A percentile compares a stretch with the other conserved stretches of the same genome.
Conservation (phyloP, 768 basidiomycete species). For the Naganishia onofrii region DNA sequence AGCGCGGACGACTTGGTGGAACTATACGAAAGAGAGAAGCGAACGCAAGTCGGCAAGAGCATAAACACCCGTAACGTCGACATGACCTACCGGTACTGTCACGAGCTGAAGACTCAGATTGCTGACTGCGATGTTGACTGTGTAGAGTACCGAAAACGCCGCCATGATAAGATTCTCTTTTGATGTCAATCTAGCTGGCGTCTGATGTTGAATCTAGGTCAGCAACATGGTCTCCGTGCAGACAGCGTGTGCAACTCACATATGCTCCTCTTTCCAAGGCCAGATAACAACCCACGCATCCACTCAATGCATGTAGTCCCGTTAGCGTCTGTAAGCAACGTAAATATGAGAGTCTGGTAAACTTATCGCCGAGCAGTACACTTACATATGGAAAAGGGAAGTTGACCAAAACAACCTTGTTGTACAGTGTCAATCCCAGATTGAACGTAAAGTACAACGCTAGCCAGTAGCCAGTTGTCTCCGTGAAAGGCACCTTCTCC, state of each 20-base stretch:
- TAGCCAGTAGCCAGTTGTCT: slow-evolving; percentile 61
- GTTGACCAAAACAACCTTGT: slow-evolving; percentile 83
- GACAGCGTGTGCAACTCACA: slow-evolving; percentile 42
- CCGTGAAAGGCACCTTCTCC: slow-evolving; percentile 35
- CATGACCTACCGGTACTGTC: slow-evolving; percentile 72
- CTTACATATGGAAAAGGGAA: slow-evolving; percentile 87
- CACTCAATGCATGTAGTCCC: slow-evolving; percentile 83
- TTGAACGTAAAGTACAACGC: slow-evolving; percentile 84
- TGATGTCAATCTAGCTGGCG: slow-evolving; percentile 59
- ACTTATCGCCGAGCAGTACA: not conserved
- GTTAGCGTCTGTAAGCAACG: slow-evolving; percentile 64
- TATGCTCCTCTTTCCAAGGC: slow-evolving; percentile 63
- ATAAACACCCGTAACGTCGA: slow-evolving; percentile 7
- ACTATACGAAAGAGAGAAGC: slow-evolving; percentile 57
- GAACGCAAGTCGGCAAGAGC: not conserved
- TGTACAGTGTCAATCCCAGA: slow-evolving; percentile 86
- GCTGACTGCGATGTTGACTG: slow-evolving; percentile 90
- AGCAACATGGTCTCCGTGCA: not conserved
- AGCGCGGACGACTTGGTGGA: slow-evolving; percentile 94
- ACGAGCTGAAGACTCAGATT: slow-evolving; percentile 85
- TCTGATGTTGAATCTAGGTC: slow-evolving; percentile 37
- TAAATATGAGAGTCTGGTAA: not conserved
- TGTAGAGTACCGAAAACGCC: slow-evolving; percentile 84
- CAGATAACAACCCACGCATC: slow-evolving; percentile 72
- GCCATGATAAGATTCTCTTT: slow-evolving; percentile 64